phyloP scores from a whole-genome alignment of 495 filamentous ascomycete species.

The Aspergillus cavernicola region DNA sequence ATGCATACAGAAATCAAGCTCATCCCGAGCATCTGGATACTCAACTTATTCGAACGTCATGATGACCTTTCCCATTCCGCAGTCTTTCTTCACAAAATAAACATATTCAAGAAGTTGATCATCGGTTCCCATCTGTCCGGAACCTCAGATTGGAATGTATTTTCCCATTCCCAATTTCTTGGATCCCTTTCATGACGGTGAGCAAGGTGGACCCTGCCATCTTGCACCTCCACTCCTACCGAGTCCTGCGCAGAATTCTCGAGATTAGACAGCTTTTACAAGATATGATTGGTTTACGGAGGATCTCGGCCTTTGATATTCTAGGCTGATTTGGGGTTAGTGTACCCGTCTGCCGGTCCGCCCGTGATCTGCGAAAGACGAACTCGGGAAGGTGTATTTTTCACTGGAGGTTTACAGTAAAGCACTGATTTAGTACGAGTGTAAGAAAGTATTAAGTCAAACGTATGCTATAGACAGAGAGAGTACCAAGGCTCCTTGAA shows the following conservation, averaged over 20 bases:
- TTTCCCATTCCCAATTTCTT: not conserved
- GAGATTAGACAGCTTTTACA: conserved; percentile 6
- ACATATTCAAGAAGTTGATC: no score
- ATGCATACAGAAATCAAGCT: not conserved
- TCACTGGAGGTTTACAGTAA: not conserved
- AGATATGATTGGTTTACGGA: conserved; percentile 31
- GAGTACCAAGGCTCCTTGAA: no score
- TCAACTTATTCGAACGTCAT: not conserved
- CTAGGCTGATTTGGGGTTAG: conserved; percentile 11
- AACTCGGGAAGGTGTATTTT: not conserved
- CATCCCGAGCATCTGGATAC: no score
- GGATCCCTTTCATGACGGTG: not conserved
- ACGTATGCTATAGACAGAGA: no score
- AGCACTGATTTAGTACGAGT: no score
- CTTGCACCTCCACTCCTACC: no score
- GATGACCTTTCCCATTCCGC: no score
- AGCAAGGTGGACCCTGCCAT: conserved; percentile 9
- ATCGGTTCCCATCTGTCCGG: not conserved
- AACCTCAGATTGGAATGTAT: not conserved
- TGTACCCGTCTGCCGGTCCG: conserved; percentile 31
- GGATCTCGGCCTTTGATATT: conserved; percentile 30
- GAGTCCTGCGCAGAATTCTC: no score
- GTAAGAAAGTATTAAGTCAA: no score
- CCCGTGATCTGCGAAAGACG: conserved; percentile 17
- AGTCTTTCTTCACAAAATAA: no score